phyloP scores from a whole-genome alignment of 495 filamentous ascomycete species.

The Haplographium delicatum region DNA sequence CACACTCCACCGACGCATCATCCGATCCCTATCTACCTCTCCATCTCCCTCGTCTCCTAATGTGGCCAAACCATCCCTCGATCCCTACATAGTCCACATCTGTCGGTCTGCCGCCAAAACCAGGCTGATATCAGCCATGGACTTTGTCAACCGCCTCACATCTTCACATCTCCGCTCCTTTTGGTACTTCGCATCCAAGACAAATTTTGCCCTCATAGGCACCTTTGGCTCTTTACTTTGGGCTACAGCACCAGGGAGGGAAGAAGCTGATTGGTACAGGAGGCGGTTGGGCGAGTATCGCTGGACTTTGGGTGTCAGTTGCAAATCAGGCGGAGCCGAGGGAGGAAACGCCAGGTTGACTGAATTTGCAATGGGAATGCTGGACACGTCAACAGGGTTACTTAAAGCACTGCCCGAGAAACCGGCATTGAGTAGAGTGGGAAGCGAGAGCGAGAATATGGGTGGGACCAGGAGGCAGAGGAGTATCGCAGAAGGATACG shows the following conservation, averaged over 20 bases:
- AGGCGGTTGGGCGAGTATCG: conserved; percentile 80
- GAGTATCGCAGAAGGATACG: conserved; percentile 20
- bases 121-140: conserved; percentile 70
- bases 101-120: conserved; percentile 89
- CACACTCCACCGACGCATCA: conserved; percentile 76
- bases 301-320: conserved; percentile 86
- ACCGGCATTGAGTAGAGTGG: conserved; percentile 30
- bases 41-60: conserved; percentile 26
- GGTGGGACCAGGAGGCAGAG: conserved; percentile 12
- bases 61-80: conserved; percentile 29
- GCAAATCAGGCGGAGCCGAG: conserved; percentile 59
- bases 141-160: conserved; percentile 69
- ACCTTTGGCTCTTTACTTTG: conserved; percentile 78
- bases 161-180: conserved; percentile 67
- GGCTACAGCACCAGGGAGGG: conserved; percentile 76
- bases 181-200: conserved; percentile 79
- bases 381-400: conserved; percentile 56
- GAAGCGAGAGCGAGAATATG: conserved; percentile 21
- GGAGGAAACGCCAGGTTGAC: conserved; percentile 49
- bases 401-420: conserved; percentile 54
- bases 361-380: conserved; percentile 67
- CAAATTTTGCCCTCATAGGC: conserved; percentile 76
- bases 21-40: conserved; percentile 56
- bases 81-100: conserved; percentile 82
- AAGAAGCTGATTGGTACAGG: conserved; percentile 96